Base-by-base conservation (phyloP, 1,284 basidiomycete species). In the Malassezia pachydermatis region DNA sequence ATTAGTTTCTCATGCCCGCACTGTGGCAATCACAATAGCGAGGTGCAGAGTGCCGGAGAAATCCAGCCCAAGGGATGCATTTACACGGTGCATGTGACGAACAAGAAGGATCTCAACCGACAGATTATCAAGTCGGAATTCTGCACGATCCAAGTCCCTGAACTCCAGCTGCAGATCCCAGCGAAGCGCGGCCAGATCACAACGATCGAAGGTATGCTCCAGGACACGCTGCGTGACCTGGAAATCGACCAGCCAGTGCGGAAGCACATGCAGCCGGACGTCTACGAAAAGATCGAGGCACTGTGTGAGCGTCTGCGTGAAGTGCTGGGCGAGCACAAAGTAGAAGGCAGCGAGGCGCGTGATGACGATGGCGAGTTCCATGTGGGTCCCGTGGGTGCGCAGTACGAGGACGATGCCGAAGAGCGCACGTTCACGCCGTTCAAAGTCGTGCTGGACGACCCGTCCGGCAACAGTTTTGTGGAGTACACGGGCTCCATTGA, bases 1-100 rank as follows among this genome's bases (percentile, higher is more conserved):
- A 88, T 90, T 80, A 90, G 87, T 35, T 99, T 99, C 76, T 79
- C 81, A 51, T 99, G 94, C 72, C 86, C 92, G 46, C 83, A 89
- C 71, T 99, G 94, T 65, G 89, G 88, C 17, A 76, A 79, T 62
- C 74, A 79, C 34, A 96, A 99, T 74, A 98, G 90, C 67, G 92
- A 98, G 74, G 84, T 95, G 40, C 89, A 96, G 68, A 82, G 84
- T 8, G 94, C 94, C 0, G 86, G 88, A 6, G 73, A 79, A 52
- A 92, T 96, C 51, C 80, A 87, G 76, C 63, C 72, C 28, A 71
- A 73, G 50, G 78, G 78, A 17, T 73, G 74, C 37, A 61, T 73
- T 45, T 95, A 94, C 75, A 92, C 88, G 11, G 81, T 85, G 42
- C 83, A 83, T 61, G 80, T 90, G 45, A 80, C 85, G 19, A 75